These are phyloP conservation scores for Sanghuangporus baumii DNA, from an alignment of 1,284 basidiomycete genomes.

Conservation along the genomic window DNA sequence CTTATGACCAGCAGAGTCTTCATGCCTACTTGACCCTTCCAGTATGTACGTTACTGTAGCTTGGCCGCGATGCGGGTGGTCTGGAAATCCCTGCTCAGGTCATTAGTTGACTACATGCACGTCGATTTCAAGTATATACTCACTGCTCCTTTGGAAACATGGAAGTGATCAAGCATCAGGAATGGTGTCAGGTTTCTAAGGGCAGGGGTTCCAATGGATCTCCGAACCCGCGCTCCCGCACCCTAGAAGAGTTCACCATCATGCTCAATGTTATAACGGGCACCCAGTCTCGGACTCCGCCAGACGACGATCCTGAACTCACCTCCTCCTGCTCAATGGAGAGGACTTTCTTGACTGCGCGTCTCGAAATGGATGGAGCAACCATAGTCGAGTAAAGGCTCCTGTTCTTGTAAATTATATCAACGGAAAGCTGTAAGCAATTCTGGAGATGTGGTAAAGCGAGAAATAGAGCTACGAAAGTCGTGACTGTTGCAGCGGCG, in stretches of 20 bases:
- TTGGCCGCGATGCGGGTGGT: slow-evolving; percentile 89
- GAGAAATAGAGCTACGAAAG: slow-evolving; percentile 15
- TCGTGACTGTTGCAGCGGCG: slow-evolving; percentile 1
- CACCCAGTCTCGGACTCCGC: background rate
- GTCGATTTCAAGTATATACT: slow-evolving; percentile 22
- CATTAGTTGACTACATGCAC: slow-evolving; percentile 3
- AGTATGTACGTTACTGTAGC: slow-evolving; percentile 88
- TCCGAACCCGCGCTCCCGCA: slow-evolving; percentile 81
- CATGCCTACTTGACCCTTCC: slow-evolving; percentile 80
- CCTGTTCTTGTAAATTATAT: slow-evolving; percentile 10
- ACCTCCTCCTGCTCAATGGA: slow-evolving; percentile 82
- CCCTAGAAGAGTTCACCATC: slow-evolving; percentile 41
- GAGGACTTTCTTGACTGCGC: slow-evolving; percentile 68
- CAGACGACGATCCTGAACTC: slow-evolving; percentile 13
- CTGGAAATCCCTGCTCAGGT: slow-evolving; percentile 54
- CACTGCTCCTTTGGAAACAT: slow-evolving; percentile 58
- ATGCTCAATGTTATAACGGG: background rate
- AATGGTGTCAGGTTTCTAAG: slow-evolving; percentile 87
- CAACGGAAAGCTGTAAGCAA: slow-evolving; percentile 9
- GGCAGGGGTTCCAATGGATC: slow-evolving; percentile 76
- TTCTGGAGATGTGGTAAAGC: slow-evolving; percentile 1
- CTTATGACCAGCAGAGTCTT: slow-evolving; percentile 88
- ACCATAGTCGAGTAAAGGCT: slow-evolving; percentile 22
- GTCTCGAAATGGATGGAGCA: slow-evolving; percentile 47
- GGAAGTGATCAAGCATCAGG: slow-evolving; percentile 82